These are phyloP conservation scores for Puccinia hordei DNA, from an alignment of 1,284 basidiomycete species.

Conservation along the genomic window DNA sequence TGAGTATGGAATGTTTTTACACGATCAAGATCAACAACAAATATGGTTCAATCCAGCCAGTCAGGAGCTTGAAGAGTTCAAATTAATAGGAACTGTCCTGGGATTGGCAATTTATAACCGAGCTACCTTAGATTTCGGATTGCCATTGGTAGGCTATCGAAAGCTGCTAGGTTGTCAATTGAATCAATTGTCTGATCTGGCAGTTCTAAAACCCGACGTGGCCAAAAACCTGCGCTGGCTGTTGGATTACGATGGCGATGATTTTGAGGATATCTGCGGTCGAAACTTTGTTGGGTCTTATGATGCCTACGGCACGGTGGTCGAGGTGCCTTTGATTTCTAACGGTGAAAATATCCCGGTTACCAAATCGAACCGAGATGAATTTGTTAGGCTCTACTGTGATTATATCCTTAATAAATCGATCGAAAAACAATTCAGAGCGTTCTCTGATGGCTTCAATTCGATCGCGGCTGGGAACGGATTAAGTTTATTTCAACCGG, in stretches of 20 bases:
- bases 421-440: constrained; percentile 42
- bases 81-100: constrained; percentile 55
- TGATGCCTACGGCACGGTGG: constrained; percentile 54
- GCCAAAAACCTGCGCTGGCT: constrained; percentile 53
- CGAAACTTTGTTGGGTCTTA: constrained; percentile 54
- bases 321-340: constrained; percentile 53
- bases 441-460: constrained; percentile 55
- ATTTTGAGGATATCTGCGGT: constrained; percentile 54
- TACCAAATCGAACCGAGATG: constrained; percentile 53
- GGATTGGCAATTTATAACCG: constrained; percentile 55
- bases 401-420: constrained; percentile 36
- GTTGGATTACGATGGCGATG: constrained; percentile 51
- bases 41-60: constrained; percentile 57
- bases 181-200: constrained; percentile 53
- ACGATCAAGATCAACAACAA: constrained; percentile 53
- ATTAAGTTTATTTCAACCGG: constrained; percentile 54
- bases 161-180: constrained; percentile 53
- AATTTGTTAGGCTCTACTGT: constrained; percentile 43
- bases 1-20: constrained; percentile 55
- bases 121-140: constrained; percentile 54
- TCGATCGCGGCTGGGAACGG: constrained; percentile 55
- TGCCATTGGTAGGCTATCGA: constrained; percentile 56
- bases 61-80: constrained; percentile 55
- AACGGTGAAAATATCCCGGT: constrained; percentile 53
- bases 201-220: constrained; percentile 52